Conservation (phyloP, 352 stramenopile species). For the Pythium volutum region DNA sequence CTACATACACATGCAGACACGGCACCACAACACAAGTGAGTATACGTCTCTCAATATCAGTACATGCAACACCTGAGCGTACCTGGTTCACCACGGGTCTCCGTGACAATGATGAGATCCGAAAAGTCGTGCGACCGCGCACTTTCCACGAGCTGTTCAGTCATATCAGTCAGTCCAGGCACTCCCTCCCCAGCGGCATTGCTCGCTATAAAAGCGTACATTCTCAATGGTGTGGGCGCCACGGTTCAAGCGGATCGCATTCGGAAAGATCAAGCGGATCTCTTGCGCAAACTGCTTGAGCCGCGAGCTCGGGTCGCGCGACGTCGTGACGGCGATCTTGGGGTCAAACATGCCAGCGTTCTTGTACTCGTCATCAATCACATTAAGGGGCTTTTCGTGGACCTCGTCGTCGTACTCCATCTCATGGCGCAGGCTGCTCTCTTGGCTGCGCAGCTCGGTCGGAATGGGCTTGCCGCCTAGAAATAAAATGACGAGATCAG, state of each 20-base stretch:
- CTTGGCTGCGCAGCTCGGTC: slow-evolving; percentile 95
- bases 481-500: background rate
- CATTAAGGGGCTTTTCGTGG: slow-evolving; percentile 84
- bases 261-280: slow-evolving; percentile 98
- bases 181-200: background rate
- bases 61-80: background rate
- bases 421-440: slow-evolving; percentile 91
- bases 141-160: slow-evolving; percentile 92
- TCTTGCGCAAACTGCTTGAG: slow-evolving; percentile 99
- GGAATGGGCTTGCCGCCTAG: slow-evolving; percentile 93
- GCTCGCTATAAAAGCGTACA: slow-evolving; percentile 29
- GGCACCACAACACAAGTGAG: slow-evolving; percentile 3
- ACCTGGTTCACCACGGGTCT: slow-evolving; percentile 97
- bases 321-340: slow-evolving; percentile 98
- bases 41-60: background rate
- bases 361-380: slow-evolving; percentile 99
- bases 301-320: slow-evolving; percentile 93
- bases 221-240: slow-evolving; percentile 93
- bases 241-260: slow-evolving; percentile 97
- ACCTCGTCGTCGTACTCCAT: slow-evolving; percentile 90
- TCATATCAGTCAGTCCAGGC: slow-evolving; percentile 8
- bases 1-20: slow-evolving; percentile 34
- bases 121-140: slow-evolving; percentile 97
- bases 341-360: slow-evolving; percentile 96
- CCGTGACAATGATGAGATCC: slow-evolving; percentile 97